These are phyloP conservation scores for Trichophyton mentagrophytes DNA, from an alignment of 2,329 filamentous ascomycete genomes.

Conservation along the genomic window DNA sequence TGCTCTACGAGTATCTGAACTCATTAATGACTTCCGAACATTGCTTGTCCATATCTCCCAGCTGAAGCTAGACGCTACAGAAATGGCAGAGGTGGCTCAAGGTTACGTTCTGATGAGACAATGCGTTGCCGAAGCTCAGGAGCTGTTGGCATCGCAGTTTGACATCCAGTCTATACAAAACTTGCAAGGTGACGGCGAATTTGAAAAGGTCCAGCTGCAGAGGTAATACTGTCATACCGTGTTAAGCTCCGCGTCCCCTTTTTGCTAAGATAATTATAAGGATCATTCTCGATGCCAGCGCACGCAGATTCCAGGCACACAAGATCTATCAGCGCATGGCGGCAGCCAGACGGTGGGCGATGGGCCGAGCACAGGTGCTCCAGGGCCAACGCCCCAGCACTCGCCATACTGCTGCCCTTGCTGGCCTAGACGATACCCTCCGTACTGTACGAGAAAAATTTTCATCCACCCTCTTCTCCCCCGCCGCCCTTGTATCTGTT, in stretches of 20 bases:
- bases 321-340: constrained; percentile 47
- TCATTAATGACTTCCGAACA: constrained; percentile 52
- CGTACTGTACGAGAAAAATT: constrained; percentile 31
- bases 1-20: constrained; percentile 49
- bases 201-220: constrained; percentile 44
- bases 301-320: constrained; percentile 50
- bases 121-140: constrained; percentile 43
- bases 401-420: constrained; percentile 37
- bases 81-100: constrained; percentile 46
- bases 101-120: constrained; percentile 47
- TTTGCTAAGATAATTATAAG: constrained; percentile 24
- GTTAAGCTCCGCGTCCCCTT: background rate
- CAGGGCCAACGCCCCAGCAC: constrained; percentile 38
- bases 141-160: constrained; percentile 43
- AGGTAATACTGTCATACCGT: constrained; percentile 30
- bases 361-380: constrained; percentile 39
- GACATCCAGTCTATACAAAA: constrained; percentile 30
- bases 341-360: constrained; percentile 47
- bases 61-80: constrained; percentile 38
- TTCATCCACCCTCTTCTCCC: constrained; percentile 7
- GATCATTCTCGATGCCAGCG: constrained; percentile 47
- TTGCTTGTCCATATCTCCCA: constrained; percentile 47
- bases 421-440: constrained; percentile 37
- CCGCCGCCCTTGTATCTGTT: background rate
- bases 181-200: constrained; percentile 37